Base-by-base conservation (phyloP, 2,329 filamentous ascomycete species). In the Scedosporium apiospermum region DNA sequence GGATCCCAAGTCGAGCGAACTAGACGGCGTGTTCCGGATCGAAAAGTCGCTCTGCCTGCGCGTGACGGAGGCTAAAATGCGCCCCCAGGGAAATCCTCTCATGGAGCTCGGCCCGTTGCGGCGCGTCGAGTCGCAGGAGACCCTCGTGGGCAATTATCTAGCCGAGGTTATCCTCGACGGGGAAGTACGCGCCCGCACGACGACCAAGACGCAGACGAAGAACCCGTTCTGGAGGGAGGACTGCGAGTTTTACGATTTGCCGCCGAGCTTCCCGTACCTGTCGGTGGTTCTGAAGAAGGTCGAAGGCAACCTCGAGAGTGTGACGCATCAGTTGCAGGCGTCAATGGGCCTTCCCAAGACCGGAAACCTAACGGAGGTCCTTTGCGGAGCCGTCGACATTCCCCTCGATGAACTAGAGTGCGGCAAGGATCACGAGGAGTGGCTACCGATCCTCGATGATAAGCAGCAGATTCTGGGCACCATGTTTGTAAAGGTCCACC, bases 181-280 rank as follows among this genome's bases (percentile, higher is more conserved):
- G 38, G 90, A 95, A 69, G 85, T 91, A 27, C 83, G 90, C 63
- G 88, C 89, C 12, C 85, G 89, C 65, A 93, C 90, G 0, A 86
- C 86, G 59, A 86, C 86, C 23, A 91, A 91, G 70, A 78, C 78
- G 51, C 87, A 86, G 41, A 90, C 88, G 1, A 86, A 83, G 64
- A 89, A 86, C 66, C 90, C 90, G 0, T 91, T 93, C 63, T 96
- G 90, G 90, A 82, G 89, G 62, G 90, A 95, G 69, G 89, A 89
- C 57, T 90, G 88, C 71, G 87, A 91, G 63, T 93, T 93, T 67
- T 76, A 79, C 21, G 90, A 93, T 69, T 77, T 95, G 6, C 88
- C 90, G 1, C 80, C 88, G 0, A 80, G 84, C 2, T 75, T 90
- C 34, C 89, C 88, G 1, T 86, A 83, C 44, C 79, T 91, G 1